Base-by-base conservation (phyloP, 202 grass and related monocot genomes). In the Hordeum pubiflorum region DNA sequence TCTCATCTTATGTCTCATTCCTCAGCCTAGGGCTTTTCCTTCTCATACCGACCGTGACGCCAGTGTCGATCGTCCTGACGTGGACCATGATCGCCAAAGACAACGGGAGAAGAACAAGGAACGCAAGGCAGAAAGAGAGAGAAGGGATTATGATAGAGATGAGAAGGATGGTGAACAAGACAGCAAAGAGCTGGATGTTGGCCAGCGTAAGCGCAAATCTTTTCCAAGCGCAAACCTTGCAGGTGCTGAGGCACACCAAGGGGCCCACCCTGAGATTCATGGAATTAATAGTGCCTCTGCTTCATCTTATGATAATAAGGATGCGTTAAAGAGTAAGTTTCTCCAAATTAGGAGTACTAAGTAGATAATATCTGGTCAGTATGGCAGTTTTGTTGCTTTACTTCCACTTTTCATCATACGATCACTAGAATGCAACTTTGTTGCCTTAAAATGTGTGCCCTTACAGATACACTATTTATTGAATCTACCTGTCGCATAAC, bases 61-160 rank as follows among this genome's bases (percentile, higher is more conserved):
- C 64, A 99, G 89, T 70, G 90, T 96, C 4, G 96, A 99, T 86
- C 92, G 85, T 60, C 89, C 92, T 83, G 96, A 96, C 29, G 77
- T 84, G 61, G 96, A 99, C 59, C 90, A 99, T 87, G 90, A 96
- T 78, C 89, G 87, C 48, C 87, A 96, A 62, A 87, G 87, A 86
- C 91, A 82, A 75, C 90, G 90, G 37, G 91, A 88, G 37, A 92
- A 98, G 37, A 92, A 98, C 73, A 98, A 94, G 78, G 96, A 98
- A 58, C 90, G 90, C 34, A 99, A 91, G 76, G 81, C 89, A 27
- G 92, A 99, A 63, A 91, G 88, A 71, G 89, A 89, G n/a, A 91
- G 67, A 58, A 92, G 89, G 73, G 90, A 98, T 48, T 89, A 85
- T 69, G 96, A 95, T 17, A 84, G 90, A 69, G 92, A 96, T 64